Evolutionary conservation across 2,329 filamentous ascomycete genomes (phyloP), one percentile per base, ranked within the genome.

Genomic region (Apiospora sp.): DNA sequence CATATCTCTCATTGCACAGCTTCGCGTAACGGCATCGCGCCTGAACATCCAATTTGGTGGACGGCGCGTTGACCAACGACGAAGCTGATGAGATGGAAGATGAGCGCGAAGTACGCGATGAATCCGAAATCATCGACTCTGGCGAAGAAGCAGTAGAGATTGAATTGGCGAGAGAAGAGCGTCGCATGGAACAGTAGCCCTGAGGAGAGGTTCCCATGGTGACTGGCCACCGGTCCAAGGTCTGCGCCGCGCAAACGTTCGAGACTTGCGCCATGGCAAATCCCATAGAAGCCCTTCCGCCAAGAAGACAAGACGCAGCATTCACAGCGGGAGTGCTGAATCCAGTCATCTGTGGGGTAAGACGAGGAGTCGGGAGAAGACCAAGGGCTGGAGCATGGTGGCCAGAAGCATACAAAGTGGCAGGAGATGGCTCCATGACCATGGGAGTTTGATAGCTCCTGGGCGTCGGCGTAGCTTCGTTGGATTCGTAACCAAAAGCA

Each of bases 91-190:
- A 91, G 82, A 91, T 89, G 24, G 90, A 92, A 79, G 90, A 91
- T 70, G 89, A 91, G 80, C 89, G 89, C 75, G 90, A 92, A 75
- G 89, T 86, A 74, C 87, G 87, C 73, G 88, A 91, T 72, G 85
- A 84, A 79, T 92, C 90, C 73, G 90, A 92, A 67, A 92, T 82
- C 90, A 92, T 92, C 71, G 90, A 92, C 79, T 92, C 90, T 74
- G 90, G 90, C 41, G 90, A 92, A 73, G 90, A 92, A 46, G 88
- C 87, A 43, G 88, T 89, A 37, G 90, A 92, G 76, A 90, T 84
- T 24, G 90, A 90, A 78, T 87, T 90, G 79, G 89, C 90, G 73
- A 92, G 87, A 22, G 90, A 92, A 19, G 90, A 91, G 74, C 90
- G 89, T 73, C 90, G 90, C 49, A 84, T 82, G 2, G 84, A 83